A percentile compares a stretch with the other conserved stretches of the same genome.
These are phyloP conservation scores for Pulveroboletus sp. DNA, from an alignment of 768 basidiomycete species.

Conservation along the genomic window DNA sequence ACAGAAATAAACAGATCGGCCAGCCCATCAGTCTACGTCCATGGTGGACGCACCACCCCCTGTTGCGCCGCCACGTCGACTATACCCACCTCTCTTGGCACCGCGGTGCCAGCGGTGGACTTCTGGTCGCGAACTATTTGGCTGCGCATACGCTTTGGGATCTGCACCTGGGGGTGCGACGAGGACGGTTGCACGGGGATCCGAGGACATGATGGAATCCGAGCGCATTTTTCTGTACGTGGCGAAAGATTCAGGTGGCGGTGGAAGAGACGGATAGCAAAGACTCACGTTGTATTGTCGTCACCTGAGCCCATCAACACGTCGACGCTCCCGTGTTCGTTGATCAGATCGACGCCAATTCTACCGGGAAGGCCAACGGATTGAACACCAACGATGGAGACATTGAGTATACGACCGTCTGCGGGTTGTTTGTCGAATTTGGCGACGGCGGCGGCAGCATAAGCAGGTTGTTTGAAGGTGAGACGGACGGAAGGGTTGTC, in stretches of 20 bases:
- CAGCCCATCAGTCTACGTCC: constrained; percentile 26
- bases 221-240: constrained; percentile 78
- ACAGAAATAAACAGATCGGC: not conserved
- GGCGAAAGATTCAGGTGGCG: not conserved
- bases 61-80: constrained; percentile 22
- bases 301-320: constrained; percentile 52
- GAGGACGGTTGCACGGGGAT: constrained; percentile 65
- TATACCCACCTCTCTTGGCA: constrained; percentile 19
- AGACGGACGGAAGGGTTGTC: constrained; percentile 59
- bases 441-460: constrained; percentile 63
- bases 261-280: too few species aligned
- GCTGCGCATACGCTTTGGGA: constrained; percentile 46
- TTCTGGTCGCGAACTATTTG: constrained; percentile 20
- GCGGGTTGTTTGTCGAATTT: constrained; percentile 80
- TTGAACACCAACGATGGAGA: constrained; percentile 57
- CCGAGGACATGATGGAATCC: constrained; percentile 58
- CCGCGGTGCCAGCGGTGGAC: constrained; percentile 29
- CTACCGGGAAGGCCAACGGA: constrained; percentile 55
- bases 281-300: constrained; percentile 50
- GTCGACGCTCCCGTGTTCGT: constrained; percentile 37
- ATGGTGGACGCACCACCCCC: constrained; percentile 17
- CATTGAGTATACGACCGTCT: constrained; percentile 70
- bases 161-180: constrained; percentile 66
- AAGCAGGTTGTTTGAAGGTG: constrained; percentile 60
- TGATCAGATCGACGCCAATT: constrained; percentile 48